These are phyloP conservation scores for Canna indica DNA, from an alignment of 176 grass and related monocot genomes.

Conservation along the genomic window DNA sequence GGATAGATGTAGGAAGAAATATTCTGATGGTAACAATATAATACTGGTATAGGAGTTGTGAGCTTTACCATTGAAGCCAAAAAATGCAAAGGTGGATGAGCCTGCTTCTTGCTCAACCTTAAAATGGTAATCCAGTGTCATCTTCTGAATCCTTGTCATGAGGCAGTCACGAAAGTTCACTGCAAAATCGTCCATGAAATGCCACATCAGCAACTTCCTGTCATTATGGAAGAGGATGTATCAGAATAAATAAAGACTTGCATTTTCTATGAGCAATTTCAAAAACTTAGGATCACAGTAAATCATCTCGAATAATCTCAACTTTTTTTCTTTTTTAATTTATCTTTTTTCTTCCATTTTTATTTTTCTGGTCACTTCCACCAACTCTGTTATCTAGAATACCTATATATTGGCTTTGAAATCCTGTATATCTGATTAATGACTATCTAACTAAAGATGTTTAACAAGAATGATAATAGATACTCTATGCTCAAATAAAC, in stretches of 20 bases:
- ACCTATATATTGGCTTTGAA: background rate
- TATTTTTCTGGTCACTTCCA: background rate
- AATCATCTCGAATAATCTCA: background rate
- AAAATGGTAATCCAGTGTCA: constrained; percentile 97
- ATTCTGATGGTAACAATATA: background rate
- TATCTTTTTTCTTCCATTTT: background rate
- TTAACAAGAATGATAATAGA: background rate
- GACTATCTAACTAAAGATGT: too few species aligned
- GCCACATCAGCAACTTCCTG: constrained; percentile 91
- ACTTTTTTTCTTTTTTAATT: background rate
- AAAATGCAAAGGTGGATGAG: constrained; percentile 78
- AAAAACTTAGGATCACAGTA: background rate
- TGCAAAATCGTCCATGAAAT: constrained; percentile 99
- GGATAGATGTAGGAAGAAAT: too few species aligned
- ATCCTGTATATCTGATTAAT: background rate
- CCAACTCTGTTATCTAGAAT: background rate
- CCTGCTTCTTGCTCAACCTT: constrained; percentile 98
- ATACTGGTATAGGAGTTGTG: background rate
- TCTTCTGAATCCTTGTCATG: constrained; percentile 98
- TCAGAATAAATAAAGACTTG: constrained; percentile 49
- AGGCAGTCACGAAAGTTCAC: constrained; percentile 77
- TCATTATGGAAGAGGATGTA: constrained; percentile 50
- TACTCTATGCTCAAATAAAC: background rate
- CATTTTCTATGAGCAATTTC: background rate
- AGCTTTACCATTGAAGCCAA: constrained; percentile 90